Base-by-base conservation (phyloP, 495 filamentous ascomycete species). In the Cercophora newfieldiana region DNA sequence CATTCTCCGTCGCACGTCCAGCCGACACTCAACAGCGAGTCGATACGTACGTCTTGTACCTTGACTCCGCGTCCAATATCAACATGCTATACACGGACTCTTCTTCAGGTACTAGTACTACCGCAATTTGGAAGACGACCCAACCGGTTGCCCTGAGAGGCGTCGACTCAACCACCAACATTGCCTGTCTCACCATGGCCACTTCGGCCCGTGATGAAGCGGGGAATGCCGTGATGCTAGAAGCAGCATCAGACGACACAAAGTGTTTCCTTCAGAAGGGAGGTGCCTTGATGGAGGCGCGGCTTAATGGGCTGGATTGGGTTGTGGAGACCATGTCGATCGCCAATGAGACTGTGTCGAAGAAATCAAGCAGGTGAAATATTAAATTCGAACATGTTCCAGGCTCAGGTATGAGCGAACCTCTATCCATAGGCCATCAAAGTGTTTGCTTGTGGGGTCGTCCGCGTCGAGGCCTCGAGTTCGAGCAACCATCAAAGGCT, bases 221-320 rank as follows among this genome's bases (percentile, higher is more conserved):
- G 0, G 18, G 24, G 1, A 14, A 7, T 6, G 22, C 5, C 0
- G n/a, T 63, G 37, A 1, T 19, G 19, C 62, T 72, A 3, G 61
- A 65, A 29, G 22, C 28, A 22, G 50, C 47, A 0, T 64, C 67
- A 33, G 26, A 19, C 0, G 70, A 59, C 0, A 33, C 37, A 19
- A 37, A 63, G 65, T 72, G 70, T n/a, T 72, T 33, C 10, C 69
- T 72, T 47, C 64, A 69, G 54, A 51, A 55, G 24, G 62, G 67
- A 0, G 70, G 70, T 3, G 8, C 22, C 29, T 14, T 69, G 31
- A 58, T 63, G n/a, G 67, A 68, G 65, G 70, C 59, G 3, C 55
- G 24, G 60, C 22, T 69, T 24, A 24, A 56, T 14, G 50, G 54
- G 21, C 29, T 2, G 44, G 63, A 68, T 7, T 72, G 65, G 67